phyloP scores from a whole-genome alignment of 1,139 yeast genomes.

The Blastobotrys indianensis region DNA sequence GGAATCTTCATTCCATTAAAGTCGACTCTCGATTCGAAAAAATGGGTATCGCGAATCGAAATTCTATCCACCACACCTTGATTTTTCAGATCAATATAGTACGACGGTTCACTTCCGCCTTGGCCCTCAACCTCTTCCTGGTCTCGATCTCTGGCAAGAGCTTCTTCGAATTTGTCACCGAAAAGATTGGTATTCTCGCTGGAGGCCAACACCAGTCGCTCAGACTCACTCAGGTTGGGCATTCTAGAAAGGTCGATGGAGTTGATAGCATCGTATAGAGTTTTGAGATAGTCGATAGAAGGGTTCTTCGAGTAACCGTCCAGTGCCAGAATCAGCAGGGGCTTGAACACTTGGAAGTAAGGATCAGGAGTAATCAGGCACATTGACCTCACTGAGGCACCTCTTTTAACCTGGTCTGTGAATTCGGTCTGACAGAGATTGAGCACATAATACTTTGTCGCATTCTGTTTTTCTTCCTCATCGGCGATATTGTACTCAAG shows the following conservation, averaged over 20 bases:
- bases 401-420: conserved; percentile 44
- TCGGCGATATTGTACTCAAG: conserved; percentile 26
- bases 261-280: conserved; percentile 39
- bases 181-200: conserved; percentile 29
- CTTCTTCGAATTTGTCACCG: conserved; percentile 27
- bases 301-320: conserved; percentile 39
- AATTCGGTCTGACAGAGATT: conserved; percentile 54
- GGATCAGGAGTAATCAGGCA: conserved; percentile 48
- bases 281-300: conserved; percentile 25
- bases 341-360: conserved; percentile 54
- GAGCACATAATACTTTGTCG: conserved; percentile 48
- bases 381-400: conserved; percentile 51
- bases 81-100: conserved; percentile 29
- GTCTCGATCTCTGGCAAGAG: conserved; percentile 7
- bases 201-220: conserved; percentile 30
- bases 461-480: conserved; percentile 23
- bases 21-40: conserved; percentile 29
- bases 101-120: conserved; percentile 20
- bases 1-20: conserved; percentile 33
- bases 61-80: conserved; percentile 26
- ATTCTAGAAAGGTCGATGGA: conserved; percentile 31
- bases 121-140: conserved; percentile 7
- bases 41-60: conserved; percentile 30
- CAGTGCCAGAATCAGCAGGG: conserved; percentile 49
- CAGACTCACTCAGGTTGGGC: conserved; percentile 29